phyloP scores from a whole-genome alignment of 2,329 filamentous ascomycete species.

The Clonostachys chloroleuca region DNA sequence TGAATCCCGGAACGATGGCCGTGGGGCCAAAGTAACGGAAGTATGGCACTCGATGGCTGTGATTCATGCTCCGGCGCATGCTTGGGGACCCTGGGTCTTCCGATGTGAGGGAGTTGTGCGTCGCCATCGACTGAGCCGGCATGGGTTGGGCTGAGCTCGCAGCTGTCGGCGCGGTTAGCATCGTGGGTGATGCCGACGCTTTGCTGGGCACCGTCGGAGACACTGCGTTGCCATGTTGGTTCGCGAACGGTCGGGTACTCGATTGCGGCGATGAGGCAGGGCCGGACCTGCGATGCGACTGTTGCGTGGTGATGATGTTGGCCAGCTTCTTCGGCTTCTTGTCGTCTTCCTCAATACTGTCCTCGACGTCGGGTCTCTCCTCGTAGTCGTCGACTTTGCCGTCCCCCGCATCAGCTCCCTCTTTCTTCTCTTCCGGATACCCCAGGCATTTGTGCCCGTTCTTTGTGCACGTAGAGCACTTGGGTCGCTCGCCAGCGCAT shows the following conservation, averaged over 20 bases:
- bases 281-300: not conserved
- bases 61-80: constrained; percentile 32
- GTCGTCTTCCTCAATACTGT: constrained; percentile 27
- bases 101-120: constrained; percentile 1
- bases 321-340: constrained; percentile 11
- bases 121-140: not conserved
- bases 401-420: constrained; percentile 16
- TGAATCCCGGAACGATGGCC: constrained; percentile 86
- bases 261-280: too few species aligned
- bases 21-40: constrained; percentile 90
- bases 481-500: constrained; percentile 69
- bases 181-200: constrained; percentile 3
- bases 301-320: constrained; percentile 4
- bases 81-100: constrained; percentile 27
- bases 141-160: constrained; percentile 8
- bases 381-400: constrained; percentile 12
- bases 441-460: constrained; percentile 67
- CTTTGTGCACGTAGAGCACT: constrained; percentile 68
- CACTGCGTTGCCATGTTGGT: too few species aligned
- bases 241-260: too few species aligned
- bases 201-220: not conserved
- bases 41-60: constrained; percentile 70
- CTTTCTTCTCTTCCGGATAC: constrained; percentile 55
- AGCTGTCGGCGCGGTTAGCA: not conserved
- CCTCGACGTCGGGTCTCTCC: constrained; percentile 20